Conservation (phyloP, 2,329 filamentous ascomycete genomes). For the Didymosphaeria variabile region DNA sequence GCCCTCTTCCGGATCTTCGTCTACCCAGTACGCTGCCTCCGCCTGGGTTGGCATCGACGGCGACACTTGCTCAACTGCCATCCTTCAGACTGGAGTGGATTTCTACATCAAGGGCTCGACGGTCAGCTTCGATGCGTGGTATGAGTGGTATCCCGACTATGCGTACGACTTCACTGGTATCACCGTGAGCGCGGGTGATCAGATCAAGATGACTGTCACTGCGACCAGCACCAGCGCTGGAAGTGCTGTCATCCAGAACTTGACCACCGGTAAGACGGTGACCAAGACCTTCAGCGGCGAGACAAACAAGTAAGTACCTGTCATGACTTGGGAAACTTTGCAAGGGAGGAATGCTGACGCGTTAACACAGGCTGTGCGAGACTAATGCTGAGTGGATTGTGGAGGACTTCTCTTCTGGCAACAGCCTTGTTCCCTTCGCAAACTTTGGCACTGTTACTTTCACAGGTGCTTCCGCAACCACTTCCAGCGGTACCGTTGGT, state of each 20-base stretch:
- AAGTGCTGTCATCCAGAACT: slow-evolving; percentile 61
- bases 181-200: slow-evolving; percentile 56
- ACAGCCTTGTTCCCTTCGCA: slow-evolving; percentile 55
- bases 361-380: slow-evolving; percentile 14
- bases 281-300: slow-evolving; percentile 57
- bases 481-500: slow-evolving; percentile 39
- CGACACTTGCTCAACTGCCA: slow-evolving; percentile 62
- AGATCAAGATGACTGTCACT: slow-evolving; percentile 53
- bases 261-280: slow-evolving; percentile 61
- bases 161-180: slow-evolving; percentile 63
- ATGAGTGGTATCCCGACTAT: slow-evolving; percentile 68
- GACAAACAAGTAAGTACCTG: neutral
- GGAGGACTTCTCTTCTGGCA: slow-evolving; percentile 60
- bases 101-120: slow-evolving; percentile 54
- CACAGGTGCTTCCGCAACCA: slow-evolving; percentile 50
- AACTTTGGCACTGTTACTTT: slow-evolving; percentile 61
- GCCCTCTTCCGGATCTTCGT: slow-evolving; percentile 38
- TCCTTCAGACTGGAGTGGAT: slow-evolving; percentile 67
- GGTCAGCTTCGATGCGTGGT: slow-evolving; percentile 65
- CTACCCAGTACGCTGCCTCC: slow-evolving; percentile 55
- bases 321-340: neutral
- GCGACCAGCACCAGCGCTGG: slow-evolving; percentile 55
- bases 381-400: slow-evolving; percentile 71
- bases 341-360: slow-evolving; percentile 17
- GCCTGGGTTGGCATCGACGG: slow-evolving; percentile 72